phyloP scores from a whole-genome alignment of 768 basidiomycete species.

The Pisolithus sp. region DNA sequence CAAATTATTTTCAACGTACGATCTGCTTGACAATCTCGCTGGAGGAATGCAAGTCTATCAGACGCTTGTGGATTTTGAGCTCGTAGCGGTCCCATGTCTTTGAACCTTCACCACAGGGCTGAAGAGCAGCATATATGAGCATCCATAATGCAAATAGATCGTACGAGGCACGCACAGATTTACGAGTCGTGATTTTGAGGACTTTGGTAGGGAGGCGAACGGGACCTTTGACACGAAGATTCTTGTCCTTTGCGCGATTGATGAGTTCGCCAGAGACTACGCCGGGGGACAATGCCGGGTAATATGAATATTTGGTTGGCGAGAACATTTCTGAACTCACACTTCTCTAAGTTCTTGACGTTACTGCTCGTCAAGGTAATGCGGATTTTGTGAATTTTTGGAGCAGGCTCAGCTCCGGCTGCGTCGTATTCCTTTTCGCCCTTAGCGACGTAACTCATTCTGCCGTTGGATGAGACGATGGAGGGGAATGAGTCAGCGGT shows the following conservation, averaged over 20 bases:
- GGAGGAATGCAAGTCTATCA: constrained; percentile 98
- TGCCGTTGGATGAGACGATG: constrained; percentile 77
- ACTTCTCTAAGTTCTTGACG: constrained; percentile 98
- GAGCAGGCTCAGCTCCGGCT: constrained; percentile 77
- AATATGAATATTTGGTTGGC: not conserved
- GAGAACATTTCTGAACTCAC: constrained; percentile 37
- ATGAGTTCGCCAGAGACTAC: constrained; percentile 93
- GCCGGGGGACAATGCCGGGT: too few species aligned
- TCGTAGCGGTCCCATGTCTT: constrained; percentile 99
- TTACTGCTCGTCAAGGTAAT: constrained; percentile 99
- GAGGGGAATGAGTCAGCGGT: constrained; percentile 17
- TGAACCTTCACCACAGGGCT: constrained; percentile 99
- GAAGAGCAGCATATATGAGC: constrained; percentile 3
- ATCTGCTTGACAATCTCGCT: constrained; percentile 99
- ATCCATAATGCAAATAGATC: not conserved
- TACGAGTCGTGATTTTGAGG: constrained; percentile 98
- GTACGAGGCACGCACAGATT: constrained; percentile 62
- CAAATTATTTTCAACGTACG: constrained; percentile 45
- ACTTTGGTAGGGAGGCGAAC: constrained; percentile 99
- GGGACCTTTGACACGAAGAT: constrained; percentile 98
- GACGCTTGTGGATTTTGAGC: constrained; percentile 98
- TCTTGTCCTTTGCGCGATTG: constrained; percentile 99
- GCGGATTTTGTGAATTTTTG: constrained; percentile 98
- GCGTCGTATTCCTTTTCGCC: constrained; percentile 98
- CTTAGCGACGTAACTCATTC: constrained; percentile 98